Base-by-base conservation (phyloP, 495 filamentous ascomycete genomes). In the Cairneyella variabilis region DNA sequence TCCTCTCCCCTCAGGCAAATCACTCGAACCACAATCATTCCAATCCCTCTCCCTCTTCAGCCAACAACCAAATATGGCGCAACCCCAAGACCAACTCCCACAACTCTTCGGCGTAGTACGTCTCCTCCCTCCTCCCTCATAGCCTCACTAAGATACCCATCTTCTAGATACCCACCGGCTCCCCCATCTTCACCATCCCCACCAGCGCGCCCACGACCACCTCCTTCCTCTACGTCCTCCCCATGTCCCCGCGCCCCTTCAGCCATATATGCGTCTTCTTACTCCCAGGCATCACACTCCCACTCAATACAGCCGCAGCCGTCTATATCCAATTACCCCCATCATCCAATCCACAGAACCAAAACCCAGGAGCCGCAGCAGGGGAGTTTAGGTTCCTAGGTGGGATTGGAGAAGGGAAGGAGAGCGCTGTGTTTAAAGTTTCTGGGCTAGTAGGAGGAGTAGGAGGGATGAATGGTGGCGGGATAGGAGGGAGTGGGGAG, bases 251-350 rank as follows among this genome's bases (percentile, higher is more conserved):
- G 10, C 22, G 64, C 22, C 50, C 64, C 42, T 90, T 95, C 75
- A 78, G 75, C 39, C 90, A 97, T 58, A 71, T 99, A 48, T 86
- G 89, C 56, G 82, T 96, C 57, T 97, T 99, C 75, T 72, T 97
- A 34, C 83, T 96, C 6, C 93, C 93, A 1, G 88, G 87, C 43
- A 76, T 82, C 7, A 66, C 75, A 25, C 78, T 98, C 0, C 91
- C 91, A 0, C 75, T 75, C 3, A 80, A 80, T 59, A 88, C 88
- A 38, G 90, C 88, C 2, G 93, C 91, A 7, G 89, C 89, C 17
- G 90, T 98, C 53, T 97, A 96, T 71, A 74, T 95, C 34, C 81
- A 90, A 55, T 73, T 87, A 37, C n/a, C n/a, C n/a, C n/a, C n/a
- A n/a, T n/a, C n/a, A n/a, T n/a, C n/a, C n/a, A n/a, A n/a, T n/a